These are phyloP conservation scores for Bigelowiella natans DNA, from an alignment of 78 protist genomes.

Conservation along the genomic window DNA sequence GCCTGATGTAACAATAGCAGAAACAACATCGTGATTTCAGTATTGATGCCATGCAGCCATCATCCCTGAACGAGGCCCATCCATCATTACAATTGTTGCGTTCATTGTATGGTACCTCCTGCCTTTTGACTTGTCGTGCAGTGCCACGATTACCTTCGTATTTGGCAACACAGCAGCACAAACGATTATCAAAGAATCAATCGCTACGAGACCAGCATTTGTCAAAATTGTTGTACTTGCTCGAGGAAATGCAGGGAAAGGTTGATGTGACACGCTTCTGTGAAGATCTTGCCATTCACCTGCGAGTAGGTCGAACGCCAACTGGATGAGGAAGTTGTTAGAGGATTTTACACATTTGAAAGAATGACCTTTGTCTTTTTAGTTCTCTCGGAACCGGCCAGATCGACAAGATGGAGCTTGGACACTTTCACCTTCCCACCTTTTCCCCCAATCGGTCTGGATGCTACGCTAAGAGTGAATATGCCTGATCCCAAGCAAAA, in stretches of 20 bases:
- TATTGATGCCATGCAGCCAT: too few relatives aligned
- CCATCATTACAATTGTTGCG: too few relatives aligned
- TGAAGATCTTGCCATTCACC: not conserved
- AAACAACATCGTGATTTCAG: too few relatives aligned
- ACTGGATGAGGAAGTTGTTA: not conserved
- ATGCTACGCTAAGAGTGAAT: slow-evolving; percentile 12
- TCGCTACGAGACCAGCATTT: too few relatives aligned
- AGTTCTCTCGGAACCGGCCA: slow-evolving; percentile 25
- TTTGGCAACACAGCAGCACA: not conserved
- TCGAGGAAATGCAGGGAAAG: slow-evolving; percentile 53
- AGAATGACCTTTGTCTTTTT: slow-evolving; percentile 2
- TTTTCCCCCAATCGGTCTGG: not conserved
- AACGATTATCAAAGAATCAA: too few relatives aligned
- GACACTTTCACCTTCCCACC: not conserved
- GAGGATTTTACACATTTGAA: too few relatives aligned
- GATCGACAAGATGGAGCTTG: slow-evolving; percentile 18
- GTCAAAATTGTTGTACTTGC: slow-evolving; percentile 26
- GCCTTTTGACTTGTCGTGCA: slow-evolving; percentile 9
- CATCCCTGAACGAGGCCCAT: too few relatives aligned
- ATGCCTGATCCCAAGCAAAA: too few relatives aligned
- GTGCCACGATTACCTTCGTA: slow-evolving; percentile 23
- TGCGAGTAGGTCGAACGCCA: not conserved
- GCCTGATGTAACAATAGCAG: not conserved
- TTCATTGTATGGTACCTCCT: too few relatives aligned
- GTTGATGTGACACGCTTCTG: slow-evolving; percentile 50